phyloP scores from a whole-genome alignment of 129 eudicot genomes.

The Centaurea solstitialis region DNA sequence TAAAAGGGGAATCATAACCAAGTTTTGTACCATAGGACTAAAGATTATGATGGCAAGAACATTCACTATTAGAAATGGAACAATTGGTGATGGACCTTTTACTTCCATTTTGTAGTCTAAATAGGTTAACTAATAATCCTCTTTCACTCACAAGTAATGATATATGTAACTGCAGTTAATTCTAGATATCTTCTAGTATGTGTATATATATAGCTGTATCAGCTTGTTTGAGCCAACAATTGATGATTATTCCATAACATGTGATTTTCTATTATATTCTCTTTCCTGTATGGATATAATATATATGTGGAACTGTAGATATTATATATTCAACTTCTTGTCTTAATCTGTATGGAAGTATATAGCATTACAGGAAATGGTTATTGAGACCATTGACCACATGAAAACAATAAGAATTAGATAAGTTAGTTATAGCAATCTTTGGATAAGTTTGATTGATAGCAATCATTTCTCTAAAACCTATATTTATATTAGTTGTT shows the following conservation, averaged over 20 bases:
- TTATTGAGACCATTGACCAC: not conserved
- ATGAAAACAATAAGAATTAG: not conserved
- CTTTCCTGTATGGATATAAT: slow-evolving; percentile 20
- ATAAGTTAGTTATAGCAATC: not conserved
- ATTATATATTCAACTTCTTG: slow-evolving; percentile 17
- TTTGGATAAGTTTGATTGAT: not conserved
- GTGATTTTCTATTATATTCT: slow-evolving; percentile 19
- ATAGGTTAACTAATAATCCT: not conserved
- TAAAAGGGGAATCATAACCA: slow-evolving; percentile 31
- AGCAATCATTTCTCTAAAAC: not conserved
- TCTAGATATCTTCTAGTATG: not conserved
- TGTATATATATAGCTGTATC: not conserved
- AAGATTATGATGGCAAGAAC: slow-evolving; percentile 42
- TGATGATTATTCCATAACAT: slow-evolving; percentile 7
- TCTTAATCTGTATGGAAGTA: not conserved
- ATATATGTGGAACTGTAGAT: not conserved
- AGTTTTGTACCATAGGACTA: slow-evolving; percentile 34
- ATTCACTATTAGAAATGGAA: slow-evolving; percentile 53
- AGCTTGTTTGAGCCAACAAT: not conserved
- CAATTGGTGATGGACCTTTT: slow-evolving; percentile 52
- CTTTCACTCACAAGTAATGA: not conserved
- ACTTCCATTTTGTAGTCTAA: slow-evolving; percentile 26
- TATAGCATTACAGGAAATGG: not conserved
- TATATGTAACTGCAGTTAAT: not conserved
- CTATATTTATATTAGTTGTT: not conserved